These are phyloP conservation scores for Hortiboletus flavorubellus DNA, from an alignment of 768 basidiomycete species.

Conservation along the genomic window DNA sequence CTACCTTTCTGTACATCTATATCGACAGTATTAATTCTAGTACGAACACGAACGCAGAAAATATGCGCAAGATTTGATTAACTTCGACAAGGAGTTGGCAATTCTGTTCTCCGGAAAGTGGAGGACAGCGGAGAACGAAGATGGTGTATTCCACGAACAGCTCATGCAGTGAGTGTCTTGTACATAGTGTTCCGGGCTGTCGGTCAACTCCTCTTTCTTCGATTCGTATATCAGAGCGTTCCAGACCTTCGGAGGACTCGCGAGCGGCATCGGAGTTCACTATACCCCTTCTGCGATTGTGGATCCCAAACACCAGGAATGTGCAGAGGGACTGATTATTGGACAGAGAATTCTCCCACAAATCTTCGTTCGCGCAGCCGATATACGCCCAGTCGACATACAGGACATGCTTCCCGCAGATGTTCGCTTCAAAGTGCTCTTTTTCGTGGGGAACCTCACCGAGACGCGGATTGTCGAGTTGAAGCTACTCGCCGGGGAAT, in stretches of 20 bases:
- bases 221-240: conserved; percentile 28
- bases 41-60: conserved; percentile 35
- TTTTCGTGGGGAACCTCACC: conserved; percentile 32
- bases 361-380: conserved; percentile 13
- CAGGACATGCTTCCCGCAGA: conserved; percentile 40
- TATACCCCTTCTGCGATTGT: conserved; percentile 39
- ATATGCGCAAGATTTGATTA: conserved; percentile 69
- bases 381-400: conserved; percentile 37
- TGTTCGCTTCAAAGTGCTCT: conserved; percentile 36
- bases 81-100: conserved; percentile 62
- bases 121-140: conserved; percentile 39
- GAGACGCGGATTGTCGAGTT: conserved; percentile 21
- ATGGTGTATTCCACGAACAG: conserved; percentile 33
- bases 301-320: conserved; percentile 27
- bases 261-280: conserved; percentile 37
- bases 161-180: conserved; percentile 31
- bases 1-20: not conserved
- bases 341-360: conserved; percentile 40
- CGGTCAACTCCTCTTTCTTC: not conserved
- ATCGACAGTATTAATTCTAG: conserved; percentile 27
- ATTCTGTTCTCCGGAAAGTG: conserved; percentile 68
- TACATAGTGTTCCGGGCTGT: not conserved
- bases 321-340: conserved; percentile 33
- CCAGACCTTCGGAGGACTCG: conserved; percentile 37
- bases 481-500: conserved; percentile 24